These are phyloP conservation scores for Teratosphaeria epicoccoides DNA, from an alignment of 2,329 filamentous ascomycete genomes.

Conservation along the genomic window DNA sequence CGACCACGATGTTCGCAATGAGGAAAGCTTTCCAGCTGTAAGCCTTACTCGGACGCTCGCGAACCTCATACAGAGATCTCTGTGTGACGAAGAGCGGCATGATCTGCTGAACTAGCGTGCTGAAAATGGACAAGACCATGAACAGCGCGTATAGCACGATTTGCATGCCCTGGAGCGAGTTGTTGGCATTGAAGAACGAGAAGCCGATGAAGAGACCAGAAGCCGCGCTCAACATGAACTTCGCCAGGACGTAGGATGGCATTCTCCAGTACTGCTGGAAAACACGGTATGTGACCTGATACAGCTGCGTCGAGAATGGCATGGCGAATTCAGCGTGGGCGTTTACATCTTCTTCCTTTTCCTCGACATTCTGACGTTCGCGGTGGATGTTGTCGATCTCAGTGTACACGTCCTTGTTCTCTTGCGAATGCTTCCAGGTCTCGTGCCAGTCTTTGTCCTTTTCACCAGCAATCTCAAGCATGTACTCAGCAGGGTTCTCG, in stretches of 20 bases:
- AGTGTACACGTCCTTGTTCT: constrained; percentile 23
- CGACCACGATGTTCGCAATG: constrained; percentile 59
- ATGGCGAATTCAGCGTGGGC: constrained; percentile 35
- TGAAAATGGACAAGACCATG: constrained; percentile 31
- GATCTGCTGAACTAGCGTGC: constrained; percentile 45
- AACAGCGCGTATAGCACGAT: constrained; percentile 41
- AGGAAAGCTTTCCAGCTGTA: constrained; percentile 70
- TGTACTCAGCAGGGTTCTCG: constrained; percentile 68
- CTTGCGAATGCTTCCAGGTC: constrained; percentile 28
- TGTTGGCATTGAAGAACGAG: constrained; percentile 32
- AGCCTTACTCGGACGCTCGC: constrained; percentile 53
- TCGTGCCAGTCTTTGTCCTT: constrained; percentile 32
- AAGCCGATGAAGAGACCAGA: constrained; percentile 40
- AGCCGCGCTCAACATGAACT: constrained; percentile 44
- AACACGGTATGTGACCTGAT: constrained; percentile 30
- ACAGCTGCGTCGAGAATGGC: constrained; percentile 28
- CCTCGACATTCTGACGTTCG: constrained; percentile 22
- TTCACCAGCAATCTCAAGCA: constrained; percentile 45
- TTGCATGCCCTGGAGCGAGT: constrained; percentile 33
- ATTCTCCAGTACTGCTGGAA: constrained; percentile 38
- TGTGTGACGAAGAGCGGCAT: constrained; percentile 51
- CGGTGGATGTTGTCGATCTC: constrained; percentile 32
- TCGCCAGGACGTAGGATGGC: constrained; percentile 44
- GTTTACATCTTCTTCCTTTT: constrained; percentile 24
- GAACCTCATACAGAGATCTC: constrained; percentile 49